These are phyloP conservation scores for Keithomyces neogunnii DNA, from an alignment of 2,329 filamentous ascomycete genomes.

Conservation along the genomic window DNA sequence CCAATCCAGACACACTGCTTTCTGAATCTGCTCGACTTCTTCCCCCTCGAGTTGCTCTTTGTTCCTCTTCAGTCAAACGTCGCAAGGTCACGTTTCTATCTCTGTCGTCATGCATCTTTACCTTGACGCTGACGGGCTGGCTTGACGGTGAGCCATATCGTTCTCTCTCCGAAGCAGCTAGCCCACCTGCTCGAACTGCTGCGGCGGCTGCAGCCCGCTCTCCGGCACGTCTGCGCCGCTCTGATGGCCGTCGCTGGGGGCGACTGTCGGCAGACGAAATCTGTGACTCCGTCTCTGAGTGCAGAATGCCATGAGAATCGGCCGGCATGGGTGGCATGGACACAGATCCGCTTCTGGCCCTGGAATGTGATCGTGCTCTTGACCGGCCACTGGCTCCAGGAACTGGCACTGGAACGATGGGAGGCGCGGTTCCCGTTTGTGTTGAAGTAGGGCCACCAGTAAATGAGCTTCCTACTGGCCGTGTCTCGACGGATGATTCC, in stretches of 20 bases:
- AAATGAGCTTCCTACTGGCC: slow-evolving; percentile 18
- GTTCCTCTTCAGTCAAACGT: slow-evolving; percentile 52
- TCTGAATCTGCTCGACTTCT: slow-evolving; percentile 39
- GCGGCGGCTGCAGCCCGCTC: slow-evolving; percentile 39
- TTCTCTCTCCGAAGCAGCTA: slow-evolving; percentile 34
- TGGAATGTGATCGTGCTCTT: slow-evolving; percentile 29
- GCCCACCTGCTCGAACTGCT: slow-evolving; percentile 35
- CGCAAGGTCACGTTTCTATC: slow-evolving; percentile 54
- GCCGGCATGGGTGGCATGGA: slow-evolving; percentile 48
- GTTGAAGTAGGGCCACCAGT: slow-evolving; percentile 10
- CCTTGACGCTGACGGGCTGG: slow-evolving; percentile 47
- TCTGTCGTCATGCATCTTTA: slow-evolving; percentile 52
- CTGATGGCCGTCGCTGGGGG: slow-evolving; percentile 34
- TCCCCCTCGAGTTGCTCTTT: slow-evolving; percentile 32
- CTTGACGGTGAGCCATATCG: slow-evolving; percentile 33
- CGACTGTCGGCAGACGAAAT: slow-evolving; percentile 23
- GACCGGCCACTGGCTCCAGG: slow-evolving; percentile 16
- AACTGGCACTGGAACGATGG: slow-evolving; percentile 4
- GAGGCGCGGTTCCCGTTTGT: slow-evolving; percentile 14
- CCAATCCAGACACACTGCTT: slow-evolving; percentile 49
- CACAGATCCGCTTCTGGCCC: slow-evolving; percentile 27
- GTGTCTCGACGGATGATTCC: slow-evolving; percentile 25
- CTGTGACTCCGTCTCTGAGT: slow-evolving; percentile 21
- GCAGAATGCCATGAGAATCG: slow-evolving; percentile 38
- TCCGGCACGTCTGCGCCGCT: slow-evolving; percentile 35